Evolutionary conservation across 306 rosid genomes (phyloP).

Genomic region (Dryas octopetala): DNA sequence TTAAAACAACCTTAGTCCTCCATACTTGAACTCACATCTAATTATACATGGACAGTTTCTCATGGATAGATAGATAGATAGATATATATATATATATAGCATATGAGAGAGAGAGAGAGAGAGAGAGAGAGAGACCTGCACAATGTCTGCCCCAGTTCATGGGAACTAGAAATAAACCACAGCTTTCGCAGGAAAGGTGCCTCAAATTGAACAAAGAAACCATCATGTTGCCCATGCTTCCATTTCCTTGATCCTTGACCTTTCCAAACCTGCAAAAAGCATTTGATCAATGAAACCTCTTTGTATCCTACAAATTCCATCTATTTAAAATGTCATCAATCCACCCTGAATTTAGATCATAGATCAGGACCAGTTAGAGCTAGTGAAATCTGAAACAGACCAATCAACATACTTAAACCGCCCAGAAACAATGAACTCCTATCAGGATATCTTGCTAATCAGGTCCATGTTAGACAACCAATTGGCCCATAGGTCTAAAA

Average conservation of each 20-base stretch:
- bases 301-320: background rate
- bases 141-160: conserved; percentile 74
- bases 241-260: conserved; percentile 97
- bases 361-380: background rate
- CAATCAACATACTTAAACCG: background rate
- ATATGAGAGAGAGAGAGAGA: conserved; percentile 2
- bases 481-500: background rate
- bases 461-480: background rate
- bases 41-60: background rate
- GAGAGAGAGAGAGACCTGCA: conserved; percentile 75
- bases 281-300: conserved; percentile 16
- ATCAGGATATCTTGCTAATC: background rate
- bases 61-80: background rate
- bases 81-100: background rate
- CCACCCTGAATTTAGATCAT: background rate
- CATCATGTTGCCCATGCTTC: conserved; percentile 89
- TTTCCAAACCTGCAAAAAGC: conserved; percentile 83
- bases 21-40: background rate
- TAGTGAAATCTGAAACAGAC: background rate
- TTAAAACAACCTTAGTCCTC: background rate
- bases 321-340: conserved; percentile 12
- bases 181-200: conserved; percentile 68
- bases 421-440: background rate
- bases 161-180: conserved; percentile 85
- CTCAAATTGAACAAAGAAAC: conserved; percentile 92